These are phyloP conservation scores for Epicoccum nigrum DNA, from an alignment of 2,329 filamentous ascomycete species.

Conservation along the genomic window DNA sequence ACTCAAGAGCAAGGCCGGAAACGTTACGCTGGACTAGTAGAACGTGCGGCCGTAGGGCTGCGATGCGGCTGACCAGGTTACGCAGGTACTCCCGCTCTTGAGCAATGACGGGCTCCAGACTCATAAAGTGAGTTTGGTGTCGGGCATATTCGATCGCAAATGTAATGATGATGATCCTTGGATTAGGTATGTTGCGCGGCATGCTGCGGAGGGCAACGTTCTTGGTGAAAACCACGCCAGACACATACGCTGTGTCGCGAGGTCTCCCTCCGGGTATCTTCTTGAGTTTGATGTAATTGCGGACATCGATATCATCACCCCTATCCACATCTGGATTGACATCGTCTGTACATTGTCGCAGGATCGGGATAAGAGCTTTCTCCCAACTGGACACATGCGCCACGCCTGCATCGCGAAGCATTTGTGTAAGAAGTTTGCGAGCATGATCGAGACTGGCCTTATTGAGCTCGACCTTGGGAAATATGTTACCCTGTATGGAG, in stretches of 20 bases:
- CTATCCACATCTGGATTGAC: slow-evolving; percentile 89
- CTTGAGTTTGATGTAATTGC: slow-evolving; percentile 96
- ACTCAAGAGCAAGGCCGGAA: slow-evolving; percentile 86
- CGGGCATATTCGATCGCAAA: slow-evolving; percentile 96
- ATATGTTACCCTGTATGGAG: slow-evolving; percentile 76
- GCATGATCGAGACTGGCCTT: slow-evolving; percentile 88
- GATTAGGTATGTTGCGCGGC: slow-evolving; percentile 82
- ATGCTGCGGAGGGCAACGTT: slow-evolving; percentile 96
- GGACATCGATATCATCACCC: slow-evolving; percentile 94
- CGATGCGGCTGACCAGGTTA: slow-evolving; percentile 90
- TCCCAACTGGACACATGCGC: slow-evolving; percentile 81
- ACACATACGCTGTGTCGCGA: slow-evolving; percentile 93
- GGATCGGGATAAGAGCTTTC: slow-evolving; percentile 84
- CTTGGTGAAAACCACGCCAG: slow-evolving; percentile 95
- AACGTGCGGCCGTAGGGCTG: slow-evolving; percentile 81
- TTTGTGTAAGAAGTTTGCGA: slow-evolving; percentile 79
- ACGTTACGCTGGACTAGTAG: slow-evolving; percentile 93
- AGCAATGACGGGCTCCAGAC: slow-evolving; percentile 91
- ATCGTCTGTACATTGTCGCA: slow-evolving; percentile 89
- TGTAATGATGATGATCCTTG: slow-evolving; percentile 88
- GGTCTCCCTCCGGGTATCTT: slow-evolving; percentile 91
- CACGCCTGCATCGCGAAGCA: slow-evolving; percentile 78
- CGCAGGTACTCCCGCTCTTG: slow-evolving; percentile 94
- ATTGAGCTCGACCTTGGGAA: slow-evolving; percentile 83
- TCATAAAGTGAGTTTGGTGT: slow-evolving; percentile 96